Percentiles rank a stretch among this genome's conserved stretches.
phyloP scores from a whole-genome alignment of 192 early-diverging fungal genomes.

The Coemansia sp. region DNA sequence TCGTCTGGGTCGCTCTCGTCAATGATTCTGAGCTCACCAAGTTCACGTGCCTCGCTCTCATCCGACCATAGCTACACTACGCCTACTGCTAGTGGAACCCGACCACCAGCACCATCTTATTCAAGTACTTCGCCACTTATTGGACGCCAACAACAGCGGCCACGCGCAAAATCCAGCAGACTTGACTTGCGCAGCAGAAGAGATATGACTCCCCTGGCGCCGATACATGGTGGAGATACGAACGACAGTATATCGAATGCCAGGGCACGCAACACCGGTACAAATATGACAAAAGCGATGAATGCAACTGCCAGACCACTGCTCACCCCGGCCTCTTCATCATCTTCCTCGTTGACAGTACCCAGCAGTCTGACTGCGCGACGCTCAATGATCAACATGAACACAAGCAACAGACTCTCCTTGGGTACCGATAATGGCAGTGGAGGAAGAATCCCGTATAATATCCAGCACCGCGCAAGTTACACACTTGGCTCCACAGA shows the following conservation, averaged over 20 bases:
- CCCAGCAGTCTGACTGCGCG: background rate
- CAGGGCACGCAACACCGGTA: background rate
- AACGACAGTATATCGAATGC: background rate
- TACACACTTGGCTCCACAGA: background rate
- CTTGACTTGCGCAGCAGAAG: slow-evolving; percentile 14
- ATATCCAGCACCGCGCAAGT: background rate
- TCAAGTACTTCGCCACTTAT: background rate
- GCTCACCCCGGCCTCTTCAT: background rate
- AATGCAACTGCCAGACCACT: background rate
- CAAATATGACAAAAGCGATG: background rate
- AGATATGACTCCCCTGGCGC: slow-evolving; percentile 16
- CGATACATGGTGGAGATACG: slow-evolving; percentile 1
- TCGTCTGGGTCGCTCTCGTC: slow-evolving; percentile 1
- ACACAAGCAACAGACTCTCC: background rate
- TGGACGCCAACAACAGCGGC: background rate
- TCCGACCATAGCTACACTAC: background rate
- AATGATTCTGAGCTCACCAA: background rate
- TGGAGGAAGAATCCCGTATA: background rate
- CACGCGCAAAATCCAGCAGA: slow-evolving; percentile 2
- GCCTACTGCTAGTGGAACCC: background rate
- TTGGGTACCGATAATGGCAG: background rate
- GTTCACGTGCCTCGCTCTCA: background rate
- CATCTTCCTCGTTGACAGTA: background rate
- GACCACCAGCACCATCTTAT: background rate
- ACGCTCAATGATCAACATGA: background rate